Evolutionary conservation across 495 filamentous ascomycete genomes (phyloP), one percentile per base, ranked within the genome.

Genomic region (Viridothelium virens): DNA sequence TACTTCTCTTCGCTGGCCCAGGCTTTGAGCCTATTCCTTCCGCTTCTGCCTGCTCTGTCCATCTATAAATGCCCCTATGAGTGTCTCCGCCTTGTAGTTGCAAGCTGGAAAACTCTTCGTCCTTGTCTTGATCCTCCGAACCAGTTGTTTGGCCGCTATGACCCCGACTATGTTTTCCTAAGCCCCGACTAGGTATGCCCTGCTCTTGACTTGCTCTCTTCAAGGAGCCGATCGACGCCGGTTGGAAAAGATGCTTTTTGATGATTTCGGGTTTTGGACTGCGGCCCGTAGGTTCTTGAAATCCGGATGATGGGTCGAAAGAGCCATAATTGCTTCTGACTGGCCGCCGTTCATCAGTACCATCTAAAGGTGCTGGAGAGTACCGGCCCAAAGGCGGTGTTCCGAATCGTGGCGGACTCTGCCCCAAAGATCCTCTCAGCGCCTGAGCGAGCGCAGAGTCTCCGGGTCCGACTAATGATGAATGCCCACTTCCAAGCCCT

Each of bases 81-180:
- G 89, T 83, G 70, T 89, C 87, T 41, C 87, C 87, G 18, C 86
- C 87, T 69, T 86, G 86, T 1, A 89, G 78, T 62, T 74, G 82
- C 62, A 89, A 74, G 0, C 86, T 87, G 14, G 84, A 87, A 66
- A 86, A 82, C 38, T 56, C 66, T 61, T 78, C 71, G 10, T 73
- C 69, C 38, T 65, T 47, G n/a, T 66, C 38, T 34, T 59, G 53
- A 36, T 59, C 53, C 5, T 59, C 3, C 6, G 31, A 7, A 59
- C 36, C 14, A 6, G 3, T 31, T 59, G 53, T 10, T 36, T 59
- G 53, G 9, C 53, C 53, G 53, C 53, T 59, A 36, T 59, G 5
- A 3, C 53, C 53, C 53, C 53, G n/a, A 59, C 18, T 59, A 14
- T 59, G 53, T 36, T 14, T 59, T 59, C 53, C 53, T 59, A 14